phyloP scores from a whole-genome alignment of 2,329 filamentous ascomycete species.

The Aspergillus luchuensis region DNA sequence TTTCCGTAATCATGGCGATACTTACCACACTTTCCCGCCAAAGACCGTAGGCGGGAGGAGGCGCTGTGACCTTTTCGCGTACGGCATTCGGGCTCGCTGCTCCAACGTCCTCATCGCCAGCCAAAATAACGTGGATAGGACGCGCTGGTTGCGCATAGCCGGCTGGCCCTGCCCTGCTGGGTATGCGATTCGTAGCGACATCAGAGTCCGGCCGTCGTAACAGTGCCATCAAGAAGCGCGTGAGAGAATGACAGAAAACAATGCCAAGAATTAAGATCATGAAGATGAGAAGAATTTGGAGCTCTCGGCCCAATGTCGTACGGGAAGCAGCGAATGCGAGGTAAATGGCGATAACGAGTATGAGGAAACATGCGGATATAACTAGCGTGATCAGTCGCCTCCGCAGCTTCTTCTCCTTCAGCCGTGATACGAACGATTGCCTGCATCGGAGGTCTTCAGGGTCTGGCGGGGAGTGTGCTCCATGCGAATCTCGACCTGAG shows the following conservation, averaged over 20 bases:
- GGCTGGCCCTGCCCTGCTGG: slow-evolving; percentile 56
- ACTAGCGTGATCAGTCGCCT: slow-evolving; percentile 62
- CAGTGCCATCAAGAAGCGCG: slow-evolving; percentile 70
- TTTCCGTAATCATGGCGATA: slow-evolving; percentile 26
- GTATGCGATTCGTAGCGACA: slow-evolving; percentile 41
- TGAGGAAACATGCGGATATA: slow-evolving; percentile 65
- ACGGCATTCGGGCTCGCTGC: slow-evolving; percentile 47
- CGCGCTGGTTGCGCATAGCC: slow-evolving; percentile 70
- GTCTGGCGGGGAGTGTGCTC: slow-evolving; percentile 13
- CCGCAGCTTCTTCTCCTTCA: slow-evolving; percentile 57
- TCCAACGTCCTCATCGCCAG: slow-evolving; percentile 70
- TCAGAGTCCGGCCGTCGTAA: slow-evolving; percentile 45
- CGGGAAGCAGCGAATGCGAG: slow-evolving; percentile 70
- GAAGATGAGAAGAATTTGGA: slow-evolving; percentile 78
- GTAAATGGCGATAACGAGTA: slow-evolving; percentile 65
- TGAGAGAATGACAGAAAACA: slow-evolving; percentile 77
- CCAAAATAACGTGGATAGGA: slow-evolving; percentile 76
- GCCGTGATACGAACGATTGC: slow-evolving; percentile 42
- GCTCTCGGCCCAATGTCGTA: slow-evolving; percentile 65
- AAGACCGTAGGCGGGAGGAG: slow-evolving; percentile 81
- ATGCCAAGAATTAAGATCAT: slow-evolving; percentile 72
- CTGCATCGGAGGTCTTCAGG: slow-evolving; percentile 4
- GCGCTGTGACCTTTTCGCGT: slow-evolving; percentile 56
- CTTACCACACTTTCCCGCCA: slow-evolving; percentile 81
- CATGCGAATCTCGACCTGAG: slow-evolving; percentile 7